Evolutionary conservation across 2,329 filamentous ascomycete genomes (phyloP).

Genomic region (Aureobasidium subglaciale): DNA sequence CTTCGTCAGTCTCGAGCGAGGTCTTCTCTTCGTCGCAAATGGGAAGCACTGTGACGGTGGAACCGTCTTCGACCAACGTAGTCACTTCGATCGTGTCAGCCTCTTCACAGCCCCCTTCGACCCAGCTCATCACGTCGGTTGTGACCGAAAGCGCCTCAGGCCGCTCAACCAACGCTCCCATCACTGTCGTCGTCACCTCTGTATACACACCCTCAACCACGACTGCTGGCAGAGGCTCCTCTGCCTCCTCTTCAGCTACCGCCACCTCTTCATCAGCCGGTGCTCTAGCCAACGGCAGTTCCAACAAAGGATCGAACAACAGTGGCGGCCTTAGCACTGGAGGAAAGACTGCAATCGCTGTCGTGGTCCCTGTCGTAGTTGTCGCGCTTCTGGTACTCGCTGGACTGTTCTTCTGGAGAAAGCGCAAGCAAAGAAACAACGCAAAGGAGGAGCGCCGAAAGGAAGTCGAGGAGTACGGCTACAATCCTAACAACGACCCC

Average conservation of each 20-base stretch:
- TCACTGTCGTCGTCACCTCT: constrained; percentile 23
- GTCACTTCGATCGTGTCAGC: constrained; percentile 20
- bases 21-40: constrained; percentile 12
- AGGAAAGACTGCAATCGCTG: constrained; percentile 81
- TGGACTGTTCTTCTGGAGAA: constrained; percentile 79
- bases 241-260: constrained; percentile 16
- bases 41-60: constrained; percentile 17
- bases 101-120: constrained; percentile 19
- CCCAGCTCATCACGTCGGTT: constrained; percentile 21
- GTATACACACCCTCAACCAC: constrained; percentile 16
- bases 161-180: constrained; percentile 14
- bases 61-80: constrained; percentile 16
- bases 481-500: constrained; percentile 95
- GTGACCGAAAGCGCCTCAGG: constrained; percentile 19
- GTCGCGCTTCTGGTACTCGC: constrained; percentile 73
- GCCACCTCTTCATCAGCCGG: constrained; percentile 19
- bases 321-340: constrained; percentile 49
- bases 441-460: constrained; percentile 85
- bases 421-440: constrained; percentile 75
- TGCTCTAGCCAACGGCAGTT: constrained; percentile 18
- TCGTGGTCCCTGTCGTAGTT: constrained; percentile 85
- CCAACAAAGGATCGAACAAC: constrained; percentile 8
- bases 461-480: constrained; percentile 94
- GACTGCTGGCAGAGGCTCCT: constrained; percentile 10
- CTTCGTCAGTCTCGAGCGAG: constrained; percentile 19